Conservation (phyloP, 169 alveolate genomes). For the Babesia divergens region DNA sequence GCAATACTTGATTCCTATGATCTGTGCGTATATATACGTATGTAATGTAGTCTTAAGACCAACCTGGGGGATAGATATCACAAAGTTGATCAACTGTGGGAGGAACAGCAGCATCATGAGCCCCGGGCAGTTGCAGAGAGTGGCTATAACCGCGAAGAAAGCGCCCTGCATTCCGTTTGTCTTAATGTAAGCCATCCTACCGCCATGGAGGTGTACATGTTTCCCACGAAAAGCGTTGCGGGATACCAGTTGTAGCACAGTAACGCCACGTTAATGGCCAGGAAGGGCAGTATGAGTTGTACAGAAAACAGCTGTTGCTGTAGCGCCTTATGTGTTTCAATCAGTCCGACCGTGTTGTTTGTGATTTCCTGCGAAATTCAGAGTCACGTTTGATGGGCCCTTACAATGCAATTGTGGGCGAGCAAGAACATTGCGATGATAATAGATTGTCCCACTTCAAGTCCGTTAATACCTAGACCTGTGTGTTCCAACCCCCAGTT, state of each 20-base stretch:
- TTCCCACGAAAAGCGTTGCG: conserved; percentile 92
- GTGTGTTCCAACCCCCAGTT: too few species aligned
- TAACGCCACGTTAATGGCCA: conserved; percentile 43
- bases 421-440: conserved; percentile 67
- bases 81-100: conserved; percentile 90
- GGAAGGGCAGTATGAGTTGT: conserved; percentile 47
- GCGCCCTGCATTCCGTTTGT: conserved; percentile 84
- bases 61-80: conserved; percentile 86
- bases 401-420: conserved; percentile 37
- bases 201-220: conserved; percentile 89
- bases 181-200: conserved; percentile 68
- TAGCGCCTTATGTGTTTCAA: background rate
- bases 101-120: conserved; percentile 76
- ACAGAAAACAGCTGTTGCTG: conserved; percentile 13
- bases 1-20: conserved; percentile 84
- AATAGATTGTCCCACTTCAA: conserved; percentile 90
- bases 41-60: too few species aligned
- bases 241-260: conserved; percentile 79
- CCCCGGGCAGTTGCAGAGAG: conserved; percentile 20
- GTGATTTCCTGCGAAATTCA: conserved; percentile 4
- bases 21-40: conserved; percentile 4
- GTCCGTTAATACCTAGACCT: conserved; percentile 90
- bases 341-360: background rate
- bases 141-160: conserved; percentile 82
- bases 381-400: background rate